These are phyloP conservation scores for Cordia subcordata DNA, from an alignment of 257 asterid genomes.

Conservation along the genomic window DNA sequence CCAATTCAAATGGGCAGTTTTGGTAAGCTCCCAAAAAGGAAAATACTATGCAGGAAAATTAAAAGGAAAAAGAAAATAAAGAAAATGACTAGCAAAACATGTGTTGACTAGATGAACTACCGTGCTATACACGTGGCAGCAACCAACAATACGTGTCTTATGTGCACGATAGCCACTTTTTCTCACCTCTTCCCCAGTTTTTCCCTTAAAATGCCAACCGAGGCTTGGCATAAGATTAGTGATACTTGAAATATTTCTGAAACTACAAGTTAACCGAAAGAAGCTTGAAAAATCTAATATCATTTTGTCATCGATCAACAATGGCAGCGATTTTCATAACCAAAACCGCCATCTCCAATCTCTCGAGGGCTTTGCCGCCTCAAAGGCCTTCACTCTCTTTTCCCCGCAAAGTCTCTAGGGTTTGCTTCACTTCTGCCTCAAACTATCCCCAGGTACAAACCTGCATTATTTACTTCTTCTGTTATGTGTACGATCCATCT, in stretches of 20 bases:
- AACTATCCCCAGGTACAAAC: constrained; percentile 36
- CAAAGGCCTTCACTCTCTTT: constrained; percentile 10
- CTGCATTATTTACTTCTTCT: too few relatives aligned
- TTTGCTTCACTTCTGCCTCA: constrained; percentile 60
- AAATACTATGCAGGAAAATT: not conserved
- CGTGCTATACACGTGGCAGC: constrained; percentile 3
- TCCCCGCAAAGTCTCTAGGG: constrained; percentile 39
- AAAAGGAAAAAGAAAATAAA: too few relatives aligned
- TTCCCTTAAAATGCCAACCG: not conserved
- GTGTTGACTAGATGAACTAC: not conserved
- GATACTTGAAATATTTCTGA: not conserved
- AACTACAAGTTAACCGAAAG: not conserved
- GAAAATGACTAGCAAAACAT: not conserved
- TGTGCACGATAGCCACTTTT: constrained; percentile 4
- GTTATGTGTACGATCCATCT: too few relatives aligned
- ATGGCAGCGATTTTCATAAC: constrained; percentile 51
- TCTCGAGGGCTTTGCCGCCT: constrained; percentile 42
- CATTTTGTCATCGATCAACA: not conserved
- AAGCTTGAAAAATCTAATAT: not conserved
- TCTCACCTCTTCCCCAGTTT: not conserved
- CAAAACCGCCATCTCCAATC: constrained; percentile 29
- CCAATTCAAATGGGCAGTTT: too few relatives aligned
- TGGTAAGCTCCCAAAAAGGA: too few relatives aligned
- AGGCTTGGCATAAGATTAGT: too few relatives aligned
- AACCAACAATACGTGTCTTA: not conserved